Base-by-base conservation (phyloP, 2,329 filamentous ascomycete species). In the Trichoderma afroharzianum region DNA sequence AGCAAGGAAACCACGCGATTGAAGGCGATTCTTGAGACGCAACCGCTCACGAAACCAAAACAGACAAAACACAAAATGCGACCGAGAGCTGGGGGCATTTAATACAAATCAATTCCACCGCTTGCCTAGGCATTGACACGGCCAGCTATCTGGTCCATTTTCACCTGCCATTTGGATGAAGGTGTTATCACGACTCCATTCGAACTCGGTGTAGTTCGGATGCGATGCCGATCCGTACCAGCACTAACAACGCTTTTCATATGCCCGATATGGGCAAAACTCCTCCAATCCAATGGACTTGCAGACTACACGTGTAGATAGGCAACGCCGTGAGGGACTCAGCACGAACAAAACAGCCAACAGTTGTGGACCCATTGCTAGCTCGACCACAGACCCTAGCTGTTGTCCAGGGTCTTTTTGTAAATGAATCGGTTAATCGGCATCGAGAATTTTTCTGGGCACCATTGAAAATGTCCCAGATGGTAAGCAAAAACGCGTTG, bases 371-470 rank as follows among this genome's bases (percentile, higher is more conserved):
- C 30, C 53, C 50, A 1, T 32, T 30, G 33, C 53, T 68, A 47
- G 39, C 11, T 3, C 39, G 43, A 12, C 53, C 24, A 43, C 12
- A 47, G 33, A 39, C 50, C 64, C 53, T 58, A 8, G 64, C 53
- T 15, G 12, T 30, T 8, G 18, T 8, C 36, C 33, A 30, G 36
- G 64, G 64, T 28, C 53, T 68, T 68, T 59, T 68, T 68, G 64
- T 36, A 68, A 43, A 68, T 59, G 33, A 59, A 30, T 30, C 64
- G 64, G 64, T 58, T 58, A 68, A 7, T 47, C 64, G 64, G 64
- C 64, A 67, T 57, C 57, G 24, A 30, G n/a, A 21, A 3, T 21
- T 21, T 55, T 33, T 33, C 62, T 30, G 33, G 50, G 11, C 30
- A 28, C 24, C 26, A 53, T 15, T 36, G 57, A 18, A 12, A 26